Conservation (phyloP, 495 filamentous ascomycete genomes). For the Acidiella bohemica region DNA sequence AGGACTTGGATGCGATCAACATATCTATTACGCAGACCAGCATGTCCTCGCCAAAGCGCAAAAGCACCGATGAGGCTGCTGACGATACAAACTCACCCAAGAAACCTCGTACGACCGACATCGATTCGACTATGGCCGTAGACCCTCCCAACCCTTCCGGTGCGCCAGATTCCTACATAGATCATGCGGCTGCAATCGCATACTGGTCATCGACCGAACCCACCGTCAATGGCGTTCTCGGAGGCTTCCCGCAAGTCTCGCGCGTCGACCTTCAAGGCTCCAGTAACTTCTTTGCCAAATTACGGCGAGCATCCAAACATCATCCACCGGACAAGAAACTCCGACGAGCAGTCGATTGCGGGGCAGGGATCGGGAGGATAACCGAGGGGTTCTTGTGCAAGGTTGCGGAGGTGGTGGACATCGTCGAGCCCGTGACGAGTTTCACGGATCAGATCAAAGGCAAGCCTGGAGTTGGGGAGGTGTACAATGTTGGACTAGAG, state of each 20-base stretch:
- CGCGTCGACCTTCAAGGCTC: slow-evolving; percentile 67
- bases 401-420: slow-evolving; percentile 41
- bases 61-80: neutral
- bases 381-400: slow-evolving; percentile 43
- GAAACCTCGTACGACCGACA: neutral
- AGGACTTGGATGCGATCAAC: no score
- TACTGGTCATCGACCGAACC: slow-evolving; percentile 70
- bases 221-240: slow-evolving; percentile 69
- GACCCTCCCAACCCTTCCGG: slow-evolving; percentile 1
- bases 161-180: slow-evolving; percentile 37
- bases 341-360: slow-evolving; percentile 41
- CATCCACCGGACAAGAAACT: slow-evolving; percentile 23
- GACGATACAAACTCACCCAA: neutral
- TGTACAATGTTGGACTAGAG: slow-evolving; percentile 65
- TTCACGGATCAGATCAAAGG: slow-evolving; percentile 39
- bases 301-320: slow-evolving; percentile 36
- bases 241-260: slow-evolving; percentile 61
- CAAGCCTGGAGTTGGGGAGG: slow-evolving; percentile 35
- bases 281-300: slow-evolving; percentile 60
- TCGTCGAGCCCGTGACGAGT: slow-evolving; percentile 48
- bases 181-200: slow-evolving; percentile 33
- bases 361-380: slow-evolving; percentile 50
- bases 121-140: neutral
- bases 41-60: slow-evolving; percentile 9
- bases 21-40: no score